A percentile compares a stretch with the other conserved stretches of the same genome.
Evolutionary conservation across 192 early-diverging fungal species (phyloP).

Genomic region (Entomortierella parvispora): DNA sequence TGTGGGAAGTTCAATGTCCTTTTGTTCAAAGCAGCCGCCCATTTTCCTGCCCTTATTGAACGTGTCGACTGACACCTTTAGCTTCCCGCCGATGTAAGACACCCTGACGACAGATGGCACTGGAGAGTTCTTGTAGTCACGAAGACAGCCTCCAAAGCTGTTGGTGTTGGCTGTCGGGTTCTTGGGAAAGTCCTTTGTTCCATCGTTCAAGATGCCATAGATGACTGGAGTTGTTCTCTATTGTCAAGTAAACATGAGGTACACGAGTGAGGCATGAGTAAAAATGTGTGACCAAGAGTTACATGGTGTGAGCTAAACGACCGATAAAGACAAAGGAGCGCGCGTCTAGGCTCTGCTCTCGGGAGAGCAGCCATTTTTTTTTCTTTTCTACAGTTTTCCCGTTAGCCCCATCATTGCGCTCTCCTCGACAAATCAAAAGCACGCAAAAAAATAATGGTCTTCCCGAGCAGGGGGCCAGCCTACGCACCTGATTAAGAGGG

Average conservation of each 20-base stretch:
- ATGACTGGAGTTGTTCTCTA: constrained; percentile 63
- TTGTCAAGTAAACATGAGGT: neutral
- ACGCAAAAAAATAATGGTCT: too few relatives aligned
- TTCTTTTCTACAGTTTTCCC: too few relatives aligned
- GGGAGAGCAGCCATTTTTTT: too few relatives aligned
- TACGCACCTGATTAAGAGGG: constrained; percentile 46
- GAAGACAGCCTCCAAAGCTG: constrained; percentile 65
- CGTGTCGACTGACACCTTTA: constrained; percentile 67
- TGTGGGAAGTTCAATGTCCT: constrained; percentile 66
- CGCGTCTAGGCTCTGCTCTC: too few relatives aligned
- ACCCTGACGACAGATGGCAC: constrained; percentile 64
- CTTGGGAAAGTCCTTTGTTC: constrained; percentile 42
- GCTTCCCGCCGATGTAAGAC: constrained; percentile 66
- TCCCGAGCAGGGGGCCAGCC: neutral
- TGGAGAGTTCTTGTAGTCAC: constrained; percentile 74
- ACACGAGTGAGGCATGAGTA: neutral
- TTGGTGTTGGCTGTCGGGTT: constrained; percentile 31
- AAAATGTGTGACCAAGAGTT: too few relatives aligned
- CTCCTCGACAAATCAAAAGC: neutral
- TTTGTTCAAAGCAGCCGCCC: constrained; percentile 63
- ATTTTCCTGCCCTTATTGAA: constrained; percentile 61
- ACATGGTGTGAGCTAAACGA: too few relatives aligned
- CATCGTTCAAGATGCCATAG: constrained; percentile 76
- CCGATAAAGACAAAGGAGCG: too few relatives aligned
- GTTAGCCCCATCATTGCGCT: too few relatives aligned